Evolutionary conservation across 2,329 filamentous ascomycete species (phyloP).

Genomic region (Phialophora chinensis): DNA sequence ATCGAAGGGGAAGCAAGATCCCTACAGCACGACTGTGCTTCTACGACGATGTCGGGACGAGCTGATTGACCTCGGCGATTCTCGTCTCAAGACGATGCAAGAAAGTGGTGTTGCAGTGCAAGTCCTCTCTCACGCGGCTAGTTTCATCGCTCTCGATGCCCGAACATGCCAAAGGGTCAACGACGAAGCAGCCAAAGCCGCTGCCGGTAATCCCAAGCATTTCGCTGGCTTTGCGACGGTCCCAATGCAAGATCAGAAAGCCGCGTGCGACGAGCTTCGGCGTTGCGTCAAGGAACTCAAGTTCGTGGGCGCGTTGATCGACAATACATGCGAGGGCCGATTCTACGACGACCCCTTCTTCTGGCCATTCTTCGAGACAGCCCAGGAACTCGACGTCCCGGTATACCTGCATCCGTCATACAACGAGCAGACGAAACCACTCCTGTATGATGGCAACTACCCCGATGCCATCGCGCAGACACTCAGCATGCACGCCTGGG

Average conservation of each 20-base stretch:
- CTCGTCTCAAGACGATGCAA: slow-evolving; percentile 27
- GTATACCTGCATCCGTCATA: slow-evolving; percentile 59
- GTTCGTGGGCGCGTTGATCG: slow-evolving; percentile 57
- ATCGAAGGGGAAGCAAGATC: slow-evolving; percentile 7
- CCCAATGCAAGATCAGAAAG: slow-evolving; percentile 47
- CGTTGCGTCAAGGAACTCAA: slow-evolving; percentile 50
- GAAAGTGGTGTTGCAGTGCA: slow-evolving; percentile 37
- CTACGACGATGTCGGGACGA: slow-evolving; percentile 6
- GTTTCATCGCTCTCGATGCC: slow-evolving; percentile 15
- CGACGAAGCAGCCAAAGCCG: slow-evolving; percentile 13
- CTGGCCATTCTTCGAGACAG: slow-evolving; percentile 50
- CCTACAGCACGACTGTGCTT: slow-evolving; percentile 13
- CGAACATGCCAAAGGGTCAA: slow-evolving; percentile 28
- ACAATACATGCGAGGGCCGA: slow-evolving; percentile 44
- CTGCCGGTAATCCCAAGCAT: slow-evolving; percentile 41
- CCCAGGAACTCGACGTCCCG: slow-evolving; percentile 55
- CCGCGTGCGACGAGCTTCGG: slow-evolving; percentile 45
- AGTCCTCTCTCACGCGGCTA: slow-evolving; percentile 31
- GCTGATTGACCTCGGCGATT: slow-evolving; percentile 24
- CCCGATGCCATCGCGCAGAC: slow-evolving; percentile 12
- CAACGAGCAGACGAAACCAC: slow-evolving; percentile 44
- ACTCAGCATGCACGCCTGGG: slow-evolving; percentile 41
- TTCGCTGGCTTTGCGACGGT: slow-evolving; percentile 53
- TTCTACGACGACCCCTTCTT: slow-evolving; percentile 54
- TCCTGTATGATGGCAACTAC: slow-evolving; percentile 50